phyloP scores from a whole-genome alignment of 2,329 filamentous ascomycete genomes.

The Capronia epimyces region DNA sequence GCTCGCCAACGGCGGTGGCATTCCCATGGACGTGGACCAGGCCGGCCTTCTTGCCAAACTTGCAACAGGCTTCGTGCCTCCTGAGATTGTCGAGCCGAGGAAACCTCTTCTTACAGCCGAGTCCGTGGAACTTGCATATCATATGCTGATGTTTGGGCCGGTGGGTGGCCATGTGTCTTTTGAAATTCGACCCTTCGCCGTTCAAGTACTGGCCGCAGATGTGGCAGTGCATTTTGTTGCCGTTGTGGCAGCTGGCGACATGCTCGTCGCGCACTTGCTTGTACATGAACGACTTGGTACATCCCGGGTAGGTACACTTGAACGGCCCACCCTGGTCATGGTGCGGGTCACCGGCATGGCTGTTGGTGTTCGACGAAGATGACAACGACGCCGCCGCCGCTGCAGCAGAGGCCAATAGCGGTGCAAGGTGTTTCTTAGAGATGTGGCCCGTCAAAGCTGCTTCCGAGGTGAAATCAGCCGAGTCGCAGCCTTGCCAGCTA shows the following conservation, averaged over 20 bases:
- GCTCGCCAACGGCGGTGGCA: not conserved
- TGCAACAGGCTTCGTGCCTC: slow-evolving; percentile 28
- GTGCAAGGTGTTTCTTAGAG: slow-evolving; percentile 29
- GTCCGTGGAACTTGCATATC: slow-evolving; percentile 26
- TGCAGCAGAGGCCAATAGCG: slow-evolving; percentile 13
- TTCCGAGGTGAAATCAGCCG: slow-evolving; percentile 27
- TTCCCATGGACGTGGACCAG: no score
- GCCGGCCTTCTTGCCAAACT: slow-evolving; percentile 28
- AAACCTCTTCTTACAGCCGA: slow-evolving; percentile 28
- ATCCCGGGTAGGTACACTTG: slow-evolving; percentile 29
- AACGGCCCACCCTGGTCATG: slow-evolving; percentile 20
- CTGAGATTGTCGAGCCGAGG: slow-evolving; percentile 27
- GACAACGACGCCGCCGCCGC: slow-evolving; percentile 1
- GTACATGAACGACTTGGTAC: slow-evolving; percentile 29
- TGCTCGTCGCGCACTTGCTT: slow-evolving; percentile 29
- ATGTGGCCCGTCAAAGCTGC: slow-evolving; percentile 29
- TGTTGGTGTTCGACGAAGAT: slow-evolving; percentile 2
- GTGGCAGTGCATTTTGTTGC: slow-evolving; percentile 28
- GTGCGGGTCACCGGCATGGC: slow-evolving; percentile 6
- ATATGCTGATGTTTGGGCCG: slow-evolving; percentile 28
- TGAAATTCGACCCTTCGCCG: slow-evolving; percentile 28
- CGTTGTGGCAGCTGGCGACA: slow-evolving; percentile 23
- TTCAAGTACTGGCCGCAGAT: slow-evolving; percentile 28
- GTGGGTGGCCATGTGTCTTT: slow-evolving; percentile 28
- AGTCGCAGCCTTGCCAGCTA: slow-evolving; percentile 25